phyloP scores from a whole-genome alignment of 2,329 filamentous ascomycete genomes.

The Albifimbria verrucaria region DNA sequence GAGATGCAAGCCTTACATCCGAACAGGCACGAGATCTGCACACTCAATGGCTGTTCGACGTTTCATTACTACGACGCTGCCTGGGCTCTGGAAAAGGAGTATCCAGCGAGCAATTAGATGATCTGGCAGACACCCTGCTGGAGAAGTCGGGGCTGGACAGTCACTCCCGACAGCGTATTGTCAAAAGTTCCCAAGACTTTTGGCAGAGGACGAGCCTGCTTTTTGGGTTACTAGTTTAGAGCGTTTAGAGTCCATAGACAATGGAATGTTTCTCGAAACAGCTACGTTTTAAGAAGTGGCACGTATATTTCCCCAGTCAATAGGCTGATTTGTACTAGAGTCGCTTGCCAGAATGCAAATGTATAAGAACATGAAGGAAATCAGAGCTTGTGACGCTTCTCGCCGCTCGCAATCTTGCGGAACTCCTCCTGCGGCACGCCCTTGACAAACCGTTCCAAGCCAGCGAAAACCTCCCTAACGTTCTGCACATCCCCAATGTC shows the following conservation, averaged over 20 bases:
- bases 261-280: background rate
- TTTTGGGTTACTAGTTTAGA: conserved; percentile 68
- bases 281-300: too few species aligned
- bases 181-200: conserved; percentile 68
- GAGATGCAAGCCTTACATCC: conserved; percentile 3
- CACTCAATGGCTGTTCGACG: conserved; percentile 61
- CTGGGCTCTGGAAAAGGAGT: conserved; percentile 29
- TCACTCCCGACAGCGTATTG: conserved; percentile 50
- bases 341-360: too few species aligned
- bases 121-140: conserved; percentile 44
- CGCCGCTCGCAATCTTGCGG: conserved; percentile 73
- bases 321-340: too few species aligned
- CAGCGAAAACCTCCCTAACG: conserved; percentile 80
- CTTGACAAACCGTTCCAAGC: conserved; percentile 73
- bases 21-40: conserved; percentile 43
- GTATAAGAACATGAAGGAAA: background rate
- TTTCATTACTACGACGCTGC: conserved; percentile 46
- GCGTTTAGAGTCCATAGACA: background rate
- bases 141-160: conserved; percentile 46
- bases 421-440: conserved; percentile 90
- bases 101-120: conserved; percentile 30
- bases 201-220: conserved; percentile 79
- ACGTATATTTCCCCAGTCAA: too few species aligned
- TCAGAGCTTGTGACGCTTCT: conserved; percentile 92
- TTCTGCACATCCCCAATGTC: conserved; percentile 74